A percentile compares a stretch with the other conserved stretches of the same genome.
Evolutionary conservation across 176 grass and related monocot species (phyloP).

Genomic region (Melocanna baccifera): DNA sequence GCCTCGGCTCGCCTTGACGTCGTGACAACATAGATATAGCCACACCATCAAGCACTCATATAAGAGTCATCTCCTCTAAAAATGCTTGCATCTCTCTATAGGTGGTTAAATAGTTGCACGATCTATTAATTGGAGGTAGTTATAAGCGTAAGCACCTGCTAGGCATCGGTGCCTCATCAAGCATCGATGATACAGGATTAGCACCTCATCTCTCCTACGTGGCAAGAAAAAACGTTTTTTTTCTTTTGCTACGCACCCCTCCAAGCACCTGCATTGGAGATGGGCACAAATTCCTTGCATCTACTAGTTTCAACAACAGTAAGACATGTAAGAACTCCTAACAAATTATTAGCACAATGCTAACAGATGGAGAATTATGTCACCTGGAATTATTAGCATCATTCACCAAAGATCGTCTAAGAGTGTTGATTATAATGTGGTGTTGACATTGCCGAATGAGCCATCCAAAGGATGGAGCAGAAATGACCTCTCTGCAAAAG

Average conservation of each 20-base stretch:
- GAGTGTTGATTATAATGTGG: slow-evolving; percentile 47
- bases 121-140: no score
- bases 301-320: not conserved
- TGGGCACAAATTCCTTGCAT: not conserved
- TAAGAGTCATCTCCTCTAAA: no score
- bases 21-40: not conserved
- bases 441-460: slow-evolving; percentile 66
- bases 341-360: slow-evolving; percentile 13
- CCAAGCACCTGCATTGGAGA: not conserved
- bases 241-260: no score
- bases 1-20: no score
- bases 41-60: no score
- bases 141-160: no score
- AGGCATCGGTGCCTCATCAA: no score
- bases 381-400: slow-evolving; percentile 86
- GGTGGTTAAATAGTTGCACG: no score
- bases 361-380: slow-evolving; percentile 16
- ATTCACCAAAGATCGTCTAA: slow-evolving; percentile 61
- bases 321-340: not conserved
- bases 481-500: slow-evolving; percentile 56
- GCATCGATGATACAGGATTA: no score
- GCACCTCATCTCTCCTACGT: no score
- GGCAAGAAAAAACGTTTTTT: no score
- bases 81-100: no score
- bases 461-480: slow-evolving; percentile 41